phyloP scores from a whole-genome alignment of 768 basidiomycete genomes.

The Phlebiopsis flavidoalba region DNA sequence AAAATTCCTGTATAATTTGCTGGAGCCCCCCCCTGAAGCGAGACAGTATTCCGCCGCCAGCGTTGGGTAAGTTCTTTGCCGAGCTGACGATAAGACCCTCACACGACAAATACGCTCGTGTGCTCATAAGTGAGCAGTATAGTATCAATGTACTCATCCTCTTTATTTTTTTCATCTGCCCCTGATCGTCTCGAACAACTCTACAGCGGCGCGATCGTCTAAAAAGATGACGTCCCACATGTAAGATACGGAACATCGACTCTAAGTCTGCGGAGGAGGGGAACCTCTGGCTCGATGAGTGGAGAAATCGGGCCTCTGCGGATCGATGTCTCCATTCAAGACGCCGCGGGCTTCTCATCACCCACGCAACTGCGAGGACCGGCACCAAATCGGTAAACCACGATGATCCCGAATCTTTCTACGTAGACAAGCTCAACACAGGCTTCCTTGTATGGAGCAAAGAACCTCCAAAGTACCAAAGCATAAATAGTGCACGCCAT shows the following conservation, averaged over 20 bases:
- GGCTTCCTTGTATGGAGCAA: constrained; percentile 77
- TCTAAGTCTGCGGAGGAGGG: constrained; percentile 54
- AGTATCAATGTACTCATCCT: not conserved
- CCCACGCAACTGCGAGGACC: no score
- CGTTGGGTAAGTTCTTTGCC: constrained; percentile 58
- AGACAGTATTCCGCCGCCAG: constrained; percentile 49
- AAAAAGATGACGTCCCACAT: constrained; percentile 63
- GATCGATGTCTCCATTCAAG: constrained; percentile 37
- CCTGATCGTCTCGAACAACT: constrained; percentile 8
- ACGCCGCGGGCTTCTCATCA: constrained; percentile 47
- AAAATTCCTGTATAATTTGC: constrained; percentile 54
- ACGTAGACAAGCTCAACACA: constrained; percentile 69
- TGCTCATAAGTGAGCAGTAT: constrained; percentile 51
- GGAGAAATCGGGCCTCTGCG: constrained; percentile 62
- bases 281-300: constrained; percentile 73
- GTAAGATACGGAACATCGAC: constrained; percentile 75
- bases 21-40: no score
- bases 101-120: constrained; percentile 60
- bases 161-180: no score
- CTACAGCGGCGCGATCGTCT: constrained; percentile 54
- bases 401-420: constrained; percentile 29
- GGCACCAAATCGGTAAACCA: constrained; percentile 12
- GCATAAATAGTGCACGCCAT: no score
- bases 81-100: constrained; percentile 63
- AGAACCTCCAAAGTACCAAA: constrained; percentile 54